Conservation (phyloP, 2,329 filamentous ascomycete genomes). For the Sclerotinia glacialis region DNA sequence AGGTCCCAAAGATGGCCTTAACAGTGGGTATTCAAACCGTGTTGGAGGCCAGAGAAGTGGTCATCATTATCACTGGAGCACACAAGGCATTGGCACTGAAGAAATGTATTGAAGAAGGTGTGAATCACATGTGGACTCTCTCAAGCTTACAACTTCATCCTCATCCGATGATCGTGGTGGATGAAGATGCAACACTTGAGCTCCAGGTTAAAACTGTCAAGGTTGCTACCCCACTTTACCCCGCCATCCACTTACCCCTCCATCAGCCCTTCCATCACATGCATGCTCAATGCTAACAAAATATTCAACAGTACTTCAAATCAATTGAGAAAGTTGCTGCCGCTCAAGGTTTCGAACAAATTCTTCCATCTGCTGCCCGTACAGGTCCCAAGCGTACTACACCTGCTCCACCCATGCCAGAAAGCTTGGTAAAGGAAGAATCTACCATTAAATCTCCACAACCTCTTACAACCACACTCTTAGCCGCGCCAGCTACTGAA, state of each 20-base stretch:
- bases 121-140: constrained; percentile 91
- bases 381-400: constrained; percentile 44
- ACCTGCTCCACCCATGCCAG: constrained; percentile 28
- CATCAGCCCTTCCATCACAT: neutral
- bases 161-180: constrained; percentile 77
- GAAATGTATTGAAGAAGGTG: constrained; percentile 74
- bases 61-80: constrained; percentile 77
- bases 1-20: constrained; percentile 77
- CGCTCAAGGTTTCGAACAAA: constrained; percentile 56
- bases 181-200: constrained; percentile 74
- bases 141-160: constrained; percentile 78
- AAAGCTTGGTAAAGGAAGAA: constrained; percentile 27
- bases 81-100: constrained; percentile 79
- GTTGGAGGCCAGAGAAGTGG: constrained; percentile 75
- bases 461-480: constrained; percentile 54
- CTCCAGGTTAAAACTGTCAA: constrained; percentile 72
- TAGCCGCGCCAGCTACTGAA: constrained; percentile 54
- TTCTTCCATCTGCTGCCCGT: constrained; percentile 55
- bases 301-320: constrained; percentile 59
- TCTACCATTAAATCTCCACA: constrained; percentile 53
- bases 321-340: constrained; percentile 64
- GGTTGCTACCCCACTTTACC: constrained; percentile 41
- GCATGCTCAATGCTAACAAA: constrained; percentile 4
- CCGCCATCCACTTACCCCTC: neutral
- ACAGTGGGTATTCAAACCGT: constrained; percentile 84